Evolutionary conservation across 169 alveolate genomes (phyloP).

Genomic region (Eimeria sp.): DNA sequence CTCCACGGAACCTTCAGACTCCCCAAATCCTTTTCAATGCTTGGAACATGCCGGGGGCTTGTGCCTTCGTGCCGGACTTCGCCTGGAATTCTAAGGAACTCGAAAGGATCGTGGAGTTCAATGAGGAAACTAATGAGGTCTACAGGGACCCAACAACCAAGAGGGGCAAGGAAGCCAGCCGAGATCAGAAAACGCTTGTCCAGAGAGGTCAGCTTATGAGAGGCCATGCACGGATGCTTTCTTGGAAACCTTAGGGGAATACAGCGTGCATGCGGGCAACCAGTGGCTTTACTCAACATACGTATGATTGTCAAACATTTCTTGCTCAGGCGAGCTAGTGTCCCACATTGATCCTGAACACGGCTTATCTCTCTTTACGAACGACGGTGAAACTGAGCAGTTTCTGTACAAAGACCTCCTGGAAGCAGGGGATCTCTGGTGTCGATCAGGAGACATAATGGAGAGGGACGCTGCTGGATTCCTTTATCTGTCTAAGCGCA

Average conservation of each 20-base stretch:
- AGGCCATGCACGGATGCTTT: not conserved
- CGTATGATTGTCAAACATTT: not conserved
- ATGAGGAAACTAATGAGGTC: conserved; percentile 12
- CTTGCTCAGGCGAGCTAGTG: conserved; percentile 60
- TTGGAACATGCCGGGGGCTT: conserved; percentile 63
- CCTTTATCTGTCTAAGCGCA: conserved; percentile 50
- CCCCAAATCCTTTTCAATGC: conserved; percentile 49
- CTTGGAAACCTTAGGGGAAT: not conserved
- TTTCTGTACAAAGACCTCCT: conserved; percentile 44
- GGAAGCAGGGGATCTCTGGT: conserved; percentile 48
- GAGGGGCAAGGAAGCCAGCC: conserved; percentile 40
- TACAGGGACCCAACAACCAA: conserved; percentile 34
- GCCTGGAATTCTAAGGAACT: not conserved
- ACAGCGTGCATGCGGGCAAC: not conserved
- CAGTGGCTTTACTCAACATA: not conserved
- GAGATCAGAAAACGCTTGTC: not conserved
- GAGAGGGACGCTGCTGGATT: conserved; percentile 73
- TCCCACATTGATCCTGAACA: conserved; percentile 25
- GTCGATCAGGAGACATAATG: conserved; percentile 45
- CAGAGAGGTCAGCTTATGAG: conserved; percentile 36
- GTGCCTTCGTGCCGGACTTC: conserved; percentile 54
- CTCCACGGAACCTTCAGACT: conserved; percentile 61
- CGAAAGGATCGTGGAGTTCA: conserved; percentile 18
- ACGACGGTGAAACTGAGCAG: conserved; percentile 36
- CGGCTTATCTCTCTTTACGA: conserved; percentile 23